Evolutionary conservation across 2,329 filamentous ascomycete species (phyloP).

Genomic region (Lasiodiplodia hormozganensis): DNA sequence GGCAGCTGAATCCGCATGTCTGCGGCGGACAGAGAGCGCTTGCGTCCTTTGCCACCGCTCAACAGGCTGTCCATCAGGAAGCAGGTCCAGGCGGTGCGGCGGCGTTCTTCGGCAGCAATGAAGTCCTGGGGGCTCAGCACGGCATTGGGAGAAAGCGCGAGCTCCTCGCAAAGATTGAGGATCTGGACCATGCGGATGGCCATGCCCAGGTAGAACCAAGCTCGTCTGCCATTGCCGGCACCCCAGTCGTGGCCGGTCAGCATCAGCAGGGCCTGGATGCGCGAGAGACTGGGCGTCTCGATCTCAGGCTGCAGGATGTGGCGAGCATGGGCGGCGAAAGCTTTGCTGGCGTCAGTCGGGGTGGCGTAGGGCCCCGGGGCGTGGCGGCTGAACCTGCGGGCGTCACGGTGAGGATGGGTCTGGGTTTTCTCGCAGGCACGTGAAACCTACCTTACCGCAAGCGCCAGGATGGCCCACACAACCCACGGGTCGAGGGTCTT

Average conservation of each 20-base stretch:
- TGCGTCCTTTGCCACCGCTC: constrained; percentile 50
- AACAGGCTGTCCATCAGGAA: constrained; percentile 52
- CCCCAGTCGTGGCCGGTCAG: constrained; percentile 56
- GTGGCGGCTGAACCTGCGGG: constrained; percentile 46
- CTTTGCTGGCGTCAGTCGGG: constrained; percentile 50
- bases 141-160: constrained; percentile 40
- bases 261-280: constrained; percentile 51
- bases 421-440: constrained; percentile 1
- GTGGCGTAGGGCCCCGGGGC: constrained; percentile 44
- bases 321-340: constrained; percentile 49
- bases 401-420: constrained; percentile 22
- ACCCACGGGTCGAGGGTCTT: constrained; percentile 47
- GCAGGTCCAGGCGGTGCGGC: constrained; percentile 51
- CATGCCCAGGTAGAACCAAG: constrained; percentile 52
- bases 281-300: constrained; percentile 48
- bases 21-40: constrained; percentile 41
- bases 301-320: constrained; percentile 50
- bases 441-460: constrained; percentile 46
- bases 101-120: constrained; percentile 49
- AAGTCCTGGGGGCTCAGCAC: constrained; percentile 48
- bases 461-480: constrained; percentile 51
- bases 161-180: constrained; percentile 49
- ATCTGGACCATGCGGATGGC: constrained; percentile 50
- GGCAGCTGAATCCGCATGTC: constrained; percentile 50
- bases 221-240: constrained; percentile 51